phyloP scores from a whole-genome alignment of 148 eudicot species.

The Vaccinium corymbosum region DNA sequence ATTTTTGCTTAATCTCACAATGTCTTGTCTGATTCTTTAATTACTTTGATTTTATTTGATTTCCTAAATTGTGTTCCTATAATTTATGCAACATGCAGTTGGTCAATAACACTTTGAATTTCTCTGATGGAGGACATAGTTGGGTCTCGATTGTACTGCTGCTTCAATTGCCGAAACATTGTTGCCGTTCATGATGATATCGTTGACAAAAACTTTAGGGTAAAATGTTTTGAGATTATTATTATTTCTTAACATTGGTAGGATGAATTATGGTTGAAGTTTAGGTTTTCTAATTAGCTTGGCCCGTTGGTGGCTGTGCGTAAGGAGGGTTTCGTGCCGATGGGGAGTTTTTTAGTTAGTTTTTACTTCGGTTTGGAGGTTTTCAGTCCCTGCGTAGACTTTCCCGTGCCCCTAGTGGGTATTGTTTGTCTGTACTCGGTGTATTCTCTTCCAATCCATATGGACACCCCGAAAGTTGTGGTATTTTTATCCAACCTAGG shows the following conservation, averaged over 20 bases:
- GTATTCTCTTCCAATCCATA: no score
- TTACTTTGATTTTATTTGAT: no score
- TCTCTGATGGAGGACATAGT: slow-evolving; percentile 24
- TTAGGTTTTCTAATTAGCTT: not conserved
- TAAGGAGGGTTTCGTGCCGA: no score
- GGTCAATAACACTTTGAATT: no score
- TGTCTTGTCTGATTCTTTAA: not conserved
- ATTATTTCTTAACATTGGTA: not conserved
- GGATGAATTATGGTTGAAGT: not conserved
- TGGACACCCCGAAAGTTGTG: no score
- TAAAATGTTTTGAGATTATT: not conserved
- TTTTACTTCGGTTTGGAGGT: no score
- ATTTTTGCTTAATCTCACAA: not conserved
- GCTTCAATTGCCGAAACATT: slow-evolving; percentile 51
- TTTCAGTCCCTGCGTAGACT: no score
- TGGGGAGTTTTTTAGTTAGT: no score
- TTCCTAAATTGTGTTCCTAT: not conserved
- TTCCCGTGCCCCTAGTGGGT: no score
- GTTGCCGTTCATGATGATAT: slow-evolving; percentile 62
- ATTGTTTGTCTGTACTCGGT: no score
- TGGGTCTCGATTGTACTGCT: slow-evolving; percentile 45
- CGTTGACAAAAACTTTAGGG: slow-evolving; percentile 18
- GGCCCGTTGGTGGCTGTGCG: not conserved
- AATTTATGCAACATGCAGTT: not conserved
- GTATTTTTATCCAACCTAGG: no score